Evolutionary conservation across 2,329 filamentous ascomycete species (phyloP), one percentile per base, ranked within the genome.

Genomic region (Dactylellina drechsleri): DNA sequence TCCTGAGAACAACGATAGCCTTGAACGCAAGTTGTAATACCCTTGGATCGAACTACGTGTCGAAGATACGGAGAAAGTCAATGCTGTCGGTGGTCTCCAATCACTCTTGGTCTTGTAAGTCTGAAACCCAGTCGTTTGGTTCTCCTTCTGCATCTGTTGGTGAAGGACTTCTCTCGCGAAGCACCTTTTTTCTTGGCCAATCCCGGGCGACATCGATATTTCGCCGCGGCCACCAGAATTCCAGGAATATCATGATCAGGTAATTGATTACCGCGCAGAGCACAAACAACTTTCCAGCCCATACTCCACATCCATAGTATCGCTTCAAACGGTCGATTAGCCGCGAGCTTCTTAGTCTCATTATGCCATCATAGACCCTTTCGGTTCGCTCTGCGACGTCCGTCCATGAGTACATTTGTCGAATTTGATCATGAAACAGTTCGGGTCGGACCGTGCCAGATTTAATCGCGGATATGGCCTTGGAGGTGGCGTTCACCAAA

Each of bases 401-500:
- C 28, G 92, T 92, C 95, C 95, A 99, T 0, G 92, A 96, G 83
- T 99, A 99, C 95, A 98, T 98, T 84, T 91, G 92, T 82, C 94
- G 93, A 77, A 99, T 95, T 82, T 98, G 92, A 78, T 97, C 94
- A 81, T 99, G 95, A 80, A 99, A 99, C 49, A 90, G 88, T 81
- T 98, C 94, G 0, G 95, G 96, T 77, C 92, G 89, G 28, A 99
- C 91, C 79, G 90, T 92, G 78, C 93, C 94, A 4, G 90, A 91
- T 52, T 94, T 89, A 66, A 99, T 86, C 31, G 92, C 90, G 0
- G 89, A 90, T 76, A 99, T 98, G 16, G 96, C 95, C 78, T 90
- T 90, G 16, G 92, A 91, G 0, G 96, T 97, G 2, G 94, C 95
- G 49, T 89, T 86, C 0, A 99, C 94, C 10, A 99, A 85, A 80